A percentile compares a stretch with the other conserved stretches of the same genome.
These are phyloP conservation scores for Apostasia ramifera DNA, from an alignment of 106 monocot genomes.

Conservation along the genomic window DNA sequence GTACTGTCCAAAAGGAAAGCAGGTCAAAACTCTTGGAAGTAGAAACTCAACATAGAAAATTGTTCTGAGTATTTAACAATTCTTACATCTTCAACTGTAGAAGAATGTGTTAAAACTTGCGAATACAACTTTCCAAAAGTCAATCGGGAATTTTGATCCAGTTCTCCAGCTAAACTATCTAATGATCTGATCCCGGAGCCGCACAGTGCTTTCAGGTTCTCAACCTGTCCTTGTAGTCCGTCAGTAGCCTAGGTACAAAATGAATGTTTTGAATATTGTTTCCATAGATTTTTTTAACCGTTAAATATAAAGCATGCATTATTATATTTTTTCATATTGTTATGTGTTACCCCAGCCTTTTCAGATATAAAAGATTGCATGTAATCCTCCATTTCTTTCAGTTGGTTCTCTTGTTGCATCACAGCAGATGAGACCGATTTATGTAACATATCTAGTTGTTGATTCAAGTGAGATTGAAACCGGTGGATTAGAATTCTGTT, in stretches of 20 bases:
- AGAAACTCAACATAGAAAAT: neutral
- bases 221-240: slow-evolving; percentile 37
- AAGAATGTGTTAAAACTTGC: slow-evolving; percentile 48
- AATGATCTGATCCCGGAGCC: slow-evolving; percentile 34
- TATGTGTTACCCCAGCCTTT: slow-evolving; percentile 38
- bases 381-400: slow-evolving; percentile 58
- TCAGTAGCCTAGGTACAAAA: slow-evolving; percentile 36
- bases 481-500: slow-evolving; percentile 41
- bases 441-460: slow-evolving; percentile 51
- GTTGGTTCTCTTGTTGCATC: slow-evolving; percentile 54
- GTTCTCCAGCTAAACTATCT: slow-evolving; percentile 42
- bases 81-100: slow-evolving; percentile 53
- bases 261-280: slow-evolving; percentile 2
- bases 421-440: slow-evolving; percentile 44
- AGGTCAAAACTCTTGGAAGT: neutral
- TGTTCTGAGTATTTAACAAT: neutral
- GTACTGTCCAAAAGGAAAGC: slow-evolving; percentile 25
- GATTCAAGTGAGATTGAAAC: slow-evolving; percentile 44
- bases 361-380: slow-evolving; percentile 53
- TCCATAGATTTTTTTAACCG: neutral
- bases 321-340: neutral
- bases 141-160: slow-evolving; percentile 35
- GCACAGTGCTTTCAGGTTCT: slow-evolving; percentile 39
- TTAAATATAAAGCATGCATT: too few species aligned
- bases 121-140: slow-evolving; percentile 44